Conservation (phyloP, 2,329 filamentous ascomycete genomes). For the Ascochyta lentis region DNA sequence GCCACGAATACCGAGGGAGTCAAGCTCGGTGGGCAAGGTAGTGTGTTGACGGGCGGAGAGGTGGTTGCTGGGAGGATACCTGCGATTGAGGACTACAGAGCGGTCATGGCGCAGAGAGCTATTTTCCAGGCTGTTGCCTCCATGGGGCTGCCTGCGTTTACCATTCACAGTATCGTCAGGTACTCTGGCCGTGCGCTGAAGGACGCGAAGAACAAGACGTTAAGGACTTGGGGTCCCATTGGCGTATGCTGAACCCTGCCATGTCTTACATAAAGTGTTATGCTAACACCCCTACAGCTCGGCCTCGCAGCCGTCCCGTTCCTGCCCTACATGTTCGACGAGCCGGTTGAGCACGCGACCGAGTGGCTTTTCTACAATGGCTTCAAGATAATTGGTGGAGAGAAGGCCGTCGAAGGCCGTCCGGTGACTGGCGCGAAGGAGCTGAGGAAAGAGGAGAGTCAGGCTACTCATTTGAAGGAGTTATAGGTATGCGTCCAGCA, state of each 20-base stretch:
- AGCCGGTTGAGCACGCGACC: conserved; percentile 89
- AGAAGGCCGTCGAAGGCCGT: conserved; percentile 59
- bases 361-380: conserved; percentile 89
- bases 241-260: conserved; percentile 66
- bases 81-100: conserved; percentile 85
- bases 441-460: conserved; percentile 43
- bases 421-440: conserved; percentile 50
- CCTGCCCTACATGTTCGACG: conserved; percentile 83
- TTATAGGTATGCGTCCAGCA: conserved; percentile 36
- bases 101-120: conserved; percentile 88
- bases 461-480: conserved; percentile 48
- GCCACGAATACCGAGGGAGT: conserved; percentile 29
- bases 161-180: conserved; percentile 89
- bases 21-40: conserved; percentile 28
- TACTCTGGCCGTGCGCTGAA: conserved; percentile 91
- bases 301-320: conserved; percentile 75
- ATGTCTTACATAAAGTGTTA: background rate
- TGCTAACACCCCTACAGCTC: conserved; percentile 52
- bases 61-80: conserved; percentile 59
- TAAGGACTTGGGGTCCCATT: conserved; percentile 90
- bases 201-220: conserved; percentile 72
- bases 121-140: conserved; percentile 90
- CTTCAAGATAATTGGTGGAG: conserved; percentile 75
- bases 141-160: conserved; percentile 94
- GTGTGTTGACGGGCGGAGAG: conserved; percentile 30